Conservation (phyloP, 148 eudicot species). For the Fagopyrum tataricum region DNA sequence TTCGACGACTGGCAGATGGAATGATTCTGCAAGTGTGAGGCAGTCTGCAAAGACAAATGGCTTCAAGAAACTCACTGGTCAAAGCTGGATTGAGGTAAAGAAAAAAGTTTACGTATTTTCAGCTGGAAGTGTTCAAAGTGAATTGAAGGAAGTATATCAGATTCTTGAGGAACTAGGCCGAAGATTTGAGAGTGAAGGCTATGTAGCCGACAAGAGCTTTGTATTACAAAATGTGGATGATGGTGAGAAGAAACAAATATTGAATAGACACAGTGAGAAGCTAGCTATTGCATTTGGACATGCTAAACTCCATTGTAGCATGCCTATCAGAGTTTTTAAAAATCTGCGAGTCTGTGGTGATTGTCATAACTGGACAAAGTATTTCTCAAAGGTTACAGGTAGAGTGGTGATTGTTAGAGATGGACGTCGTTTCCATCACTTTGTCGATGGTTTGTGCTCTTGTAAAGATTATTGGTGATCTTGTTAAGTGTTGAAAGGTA, state of each 20-base stretch:
- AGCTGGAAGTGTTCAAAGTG: slow-evolving; percentile 53
- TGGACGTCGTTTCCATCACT: slow-evolving; percentile 32
- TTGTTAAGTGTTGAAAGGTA: not conserved
- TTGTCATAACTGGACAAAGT: slow-evolving; percentile 31
- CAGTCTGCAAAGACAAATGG: slow-evolving; percentile 61
- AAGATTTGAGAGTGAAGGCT: slow-evolving; percentile 63
- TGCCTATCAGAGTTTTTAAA: slow-evolving; percentile 26
- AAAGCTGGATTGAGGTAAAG: slow-evolving; percentile 84
- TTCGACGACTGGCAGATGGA: slow-evolving; percentile 66
- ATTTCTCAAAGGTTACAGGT: slow-evolving; percentile 24
- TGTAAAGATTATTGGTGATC: slow-evolving; percentile 36
- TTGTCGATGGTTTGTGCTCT: slow-evolving; percentile 29
- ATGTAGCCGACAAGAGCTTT: slow-evolving; percentile 46
- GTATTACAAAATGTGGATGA: slow-evolving; percentile 15
- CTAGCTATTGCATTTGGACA: slow-evolving; percentile 36
- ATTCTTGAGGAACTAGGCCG: slow-evolving; percentile 36
- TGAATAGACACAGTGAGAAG: slow-evolving; percentile 25
- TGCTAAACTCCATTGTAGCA: slow-evolving; percentile 10
- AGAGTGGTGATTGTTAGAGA: slow-evolving; percentile 32
- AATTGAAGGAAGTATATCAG: slow-evolving; percentile 29
- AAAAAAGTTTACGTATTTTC: slow-evolving; percentile 61
- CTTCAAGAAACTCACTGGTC: slow-evolving; percentile 58
- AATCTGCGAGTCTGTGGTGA: slow-evolving; percentile 32
- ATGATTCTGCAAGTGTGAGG: slow-evolving; percentile 57
- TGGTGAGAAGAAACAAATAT: slow-evolving; percentile 26